Conservation (phyloP, 352 stramenopile species). For the Pilasporangium apinafurcum region DNA sequence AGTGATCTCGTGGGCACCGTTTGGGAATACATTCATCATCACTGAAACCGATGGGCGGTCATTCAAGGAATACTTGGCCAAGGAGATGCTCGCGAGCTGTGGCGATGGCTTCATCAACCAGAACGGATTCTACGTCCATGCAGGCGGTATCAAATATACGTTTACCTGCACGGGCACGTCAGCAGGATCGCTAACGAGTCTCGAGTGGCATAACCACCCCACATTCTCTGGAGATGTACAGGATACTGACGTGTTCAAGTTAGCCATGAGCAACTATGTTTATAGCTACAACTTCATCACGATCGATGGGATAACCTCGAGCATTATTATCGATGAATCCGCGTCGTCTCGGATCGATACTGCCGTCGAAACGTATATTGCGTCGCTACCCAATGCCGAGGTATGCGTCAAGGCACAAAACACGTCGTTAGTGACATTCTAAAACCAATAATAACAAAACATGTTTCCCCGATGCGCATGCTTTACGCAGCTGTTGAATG, state of each 20-base stretch:
- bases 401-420: conserved; percentile 9
- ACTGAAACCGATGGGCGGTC: conserved; percentile 44
- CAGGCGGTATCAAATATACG: conserved; percentile 8
- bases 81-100: conserved; percentile 6
- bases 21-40: conserved; percentile 62
- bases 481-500: too few species aligned
- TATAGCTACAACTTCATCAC: conserved; percentile 4
- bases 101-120: conserved; percentile 22
- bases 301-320: background rate
- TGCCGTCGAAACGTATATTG: conserved; percentile 6
- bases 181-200: conserved; percentile 1
- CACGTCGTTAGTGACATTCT: conserved; percentile 6
- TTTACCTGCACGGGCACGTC: conserved; percentile 8
- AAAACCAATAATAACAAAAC: background rate
- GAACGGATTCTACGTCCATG: conserved; percentile 14
- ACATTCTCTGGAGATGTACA: conserved; percentile 5
- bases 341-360: conserved; percentile 6
- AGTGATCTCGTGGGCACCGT: conserved; percentile 58
- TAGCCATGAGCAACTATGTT: conserved; percentile 8
- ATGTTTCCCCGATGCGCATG: too few species aligned
- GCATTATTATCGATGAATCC: background rate
- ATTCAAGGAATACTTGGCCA: conserved; percentile 52
- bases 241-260: conserved; percentile 6
- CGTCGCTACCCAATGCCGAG: conserved; percentile 4
- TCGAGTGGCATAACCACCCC: conserved; percentile 11